Conservation (phyloP, 106 monocot genomes). For the Platanthera zijinensis region DNA sequence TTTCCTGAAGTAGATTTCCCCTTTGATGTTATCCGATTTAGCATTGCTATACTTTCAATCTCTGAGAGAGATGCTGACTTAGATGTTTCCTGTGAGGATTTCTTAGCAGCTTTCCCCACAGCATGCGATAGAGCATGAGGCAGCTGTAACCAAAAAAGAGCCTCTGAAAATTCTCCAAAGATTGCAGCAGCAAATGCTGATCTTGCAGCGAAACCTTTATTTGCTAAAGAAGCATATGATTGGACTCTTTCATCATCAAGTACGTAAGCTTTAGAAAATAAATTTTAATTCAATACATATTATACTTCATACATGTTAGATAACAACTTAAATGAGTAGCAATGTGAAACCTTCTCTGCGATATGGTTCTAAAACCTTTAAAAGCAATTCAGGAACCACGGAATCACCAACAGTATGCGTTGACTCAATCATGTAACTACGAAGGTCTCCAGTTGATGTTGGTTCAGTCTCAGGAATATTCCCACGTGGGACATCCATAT, state of each 20-base stretch:
- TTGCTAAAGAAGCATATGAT: slow-evolving; percentile 63
- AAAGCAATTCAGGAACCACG: slow-evolving; percentile 89
- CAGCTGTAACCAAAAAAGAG: slow-evolving; percentile 89
- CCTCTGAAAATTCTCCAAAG: slow-evolving; percentile 89
- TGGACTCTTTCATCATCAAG: slow-evolving; percentile 75
- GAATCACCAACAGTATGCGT: slow-evolving; percentile 70
- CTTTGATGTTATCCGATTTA: slow-evolving; percentile 34
- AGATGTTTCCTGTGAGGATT: slow-evolving; percentile 25
- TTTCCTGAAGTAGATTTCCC: slow-evolving; percentile 31
- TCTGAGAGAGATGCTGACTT: slow-evolving; percentile 25
- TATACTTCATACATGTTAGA: neutral
- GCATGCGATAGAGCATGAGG: slow-evolving; percentile 78
- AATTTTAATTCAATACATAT: slow-evolving; percentile 6
- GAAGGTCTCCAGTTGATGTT: slow-evolving; percentile 58
- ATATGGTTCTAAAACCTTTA: slow-evolving; percentile 92
- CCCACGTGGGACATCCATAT: slow-evolving; percentile 22
- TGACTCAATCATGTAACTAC: slow-evolving; percentile 79
- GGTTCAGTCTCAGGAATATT: slow-evolving; percentile 31
- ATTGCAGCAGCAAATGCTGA: slow-evolving; percentile 93
- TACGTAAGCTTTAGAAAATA: slow-evolving; percentile 50
- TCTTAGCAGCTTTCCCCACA: slow-evolving; percentile 49
- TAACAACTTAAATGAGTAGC: neutral
- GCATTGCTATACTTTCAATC: slow-evolving; percentile 29
- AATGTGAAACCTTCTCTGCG: slow-evolving; percentile 57
- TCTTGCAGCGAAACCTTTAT: slow-evolving; percentile 70